A percentile compares a stretch with the other conserved stretches of the same genome.
These are phyloP conservation scores for Teunomyces tritomae DNA, from an alignment of 805 yeast species.

Conservation along the genomic window DNA sequence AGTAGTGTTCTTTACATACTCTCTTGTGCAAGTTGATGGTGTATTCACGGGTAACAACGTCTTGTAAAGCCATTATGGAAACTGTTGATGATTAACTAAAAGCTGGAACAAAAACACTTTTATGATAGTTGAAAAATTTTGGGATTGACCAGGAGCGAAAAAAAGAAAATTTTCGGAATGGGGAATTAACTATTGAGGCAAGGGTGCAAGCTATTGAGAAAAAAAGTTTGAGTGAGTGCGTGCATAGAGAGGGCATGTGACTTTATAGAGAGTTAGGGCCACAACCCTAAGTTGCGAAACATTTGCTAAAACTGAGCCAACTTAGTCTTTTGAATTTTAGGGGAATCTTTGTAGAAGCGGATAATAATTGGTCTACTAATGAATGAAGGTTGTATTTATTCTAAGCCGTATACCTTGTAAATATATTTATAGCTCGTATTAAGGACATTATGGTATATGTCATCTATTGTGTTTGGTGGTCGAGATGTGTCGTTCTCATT, in stretches of 20 bases:
- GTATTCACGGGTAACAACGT: constrained; percentile 99
- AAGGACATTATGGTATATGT: constrained; percentile 13
- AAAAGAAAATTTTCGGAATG: constrained; percentile 4
- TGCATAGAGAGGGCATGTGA: not conserved
- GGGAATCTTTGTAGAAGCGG: too few species aligned
- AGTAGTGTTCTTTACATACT: constrained; percentile 53
- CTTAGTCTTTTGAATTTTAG: not conserved
- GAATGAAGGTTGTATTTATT: constrained; percentile 12
- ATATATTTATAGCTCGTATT: constrained; percentile 26
- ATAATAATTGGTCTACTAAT: too few species aligned
- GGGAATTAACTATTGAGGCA: constrained; percentile 2
- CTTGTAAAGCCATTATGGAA: constrained; percentile 80
- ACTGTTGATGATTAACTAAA: constrained; percentile 15
- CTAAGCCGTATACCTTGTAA: constrained; percentile 35
- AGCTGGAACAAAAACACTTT: constrained; percentile 6
- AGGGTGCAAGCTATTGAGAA: not conserved
- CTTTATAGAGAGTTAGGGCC: not conserved
- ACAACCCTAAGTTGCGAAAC: constrained; percentile 3
- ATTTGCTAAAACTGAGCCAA: too few species aligned
- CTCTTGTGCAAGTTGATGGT: constrained; percentile 99
- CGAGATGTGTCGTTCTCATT: not conserved
- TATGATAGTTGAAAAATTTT: constrained; percentile 2
- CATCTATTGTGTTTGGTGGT: constrained; percentile 8
- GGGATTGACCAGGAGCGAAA: constrained; percentile 4
- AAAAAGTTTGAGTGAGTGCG: not conserved